These are phyloP conservation scores for Acer campestre DNA, from an alignment of 345 rosid genomes.

Conservation along the genomic window DNA sequence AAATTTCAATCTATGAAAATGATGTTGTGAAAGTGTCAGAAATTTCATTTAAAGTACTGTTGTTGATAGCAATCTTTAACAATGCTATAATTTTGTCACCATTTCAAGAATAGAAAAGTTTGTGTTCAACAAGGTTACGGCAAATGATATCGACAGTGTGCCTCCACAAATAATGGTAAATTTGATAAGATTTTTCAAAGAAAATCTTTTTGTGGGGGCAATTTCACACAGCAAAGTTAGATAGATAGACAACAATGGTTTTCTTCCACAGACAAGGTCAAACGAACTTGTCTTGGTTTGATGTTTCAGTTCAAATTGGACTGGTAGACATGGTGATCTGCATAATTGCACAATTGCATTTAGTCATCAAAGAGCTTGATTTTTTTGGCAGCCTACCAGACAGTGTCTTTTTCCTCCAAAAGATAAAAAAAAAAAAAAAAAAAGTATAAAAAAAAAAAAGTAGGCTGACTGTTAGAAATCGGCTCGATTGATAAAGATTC, in stretches of 20 bases:
- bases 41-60: not conserved
- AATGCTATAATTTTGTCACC: not conserved
- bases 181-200: not conserved
- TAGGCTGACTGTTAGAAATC: not conserved
- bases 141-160: not conserved
- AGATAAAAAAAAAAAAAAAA: too few relatives aligned
- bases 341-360: not conserved
- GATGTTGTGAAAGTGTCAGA: not conserved
- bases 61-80: not conserved
- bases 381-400: not conserved
- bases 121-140: not conserved
- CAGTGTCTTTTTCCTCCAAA: not conserved
- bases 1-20: not conserved
- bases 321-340: not conserved
- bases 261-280: not conserved
- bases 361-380: not conserved
- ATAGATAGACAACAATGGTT: not conserved
- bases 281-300: not conserved
- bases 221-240: not conserved
- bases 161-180: not conserved
- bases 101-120: slow-evolving; percentile 7
- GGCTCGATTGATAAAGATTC: too few relatives aligned
- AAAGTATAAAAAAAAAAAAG: not conserved
- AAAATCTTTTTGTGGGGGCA: not conserved
- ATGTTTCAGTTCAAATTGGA: not conserved